Base-by-base conservation (phyloP, 2,329 filamentous ascomycete species). In the Colletotrichum abscissum region DNA sequence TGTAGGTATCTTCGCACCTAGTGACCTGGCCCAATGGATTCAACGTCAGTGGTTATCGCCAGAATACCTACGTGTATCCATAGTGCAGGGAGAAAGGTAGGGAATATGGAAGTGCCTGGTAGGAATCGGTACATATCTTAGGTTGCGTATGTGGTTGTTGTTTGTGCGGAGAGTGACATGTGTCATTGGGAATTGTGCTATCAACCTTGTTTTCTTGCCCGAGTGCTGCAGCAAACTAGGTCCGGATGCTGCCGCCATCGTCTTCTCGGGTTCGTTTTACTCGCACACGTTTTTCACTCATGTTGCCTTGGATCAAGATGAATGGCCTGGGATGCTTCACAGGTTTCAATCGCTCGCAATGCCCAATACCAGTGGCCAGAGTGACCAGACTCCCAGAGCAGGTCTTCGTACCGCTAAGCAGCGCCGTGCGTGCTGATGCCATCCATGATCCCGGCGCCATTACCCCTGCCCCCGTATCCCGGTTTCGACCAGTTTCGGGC, bases 401-500 rank as follows among this genome's bases (percentile, higher is more conserved):
- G 19, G 42, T 22, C 3, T 49, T 49, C 42, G 19, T 22, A 49
- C 42, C 16, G 42, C 42, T 49, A 49, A 49, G 19, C 4, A 49
- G 19, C 42, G 7, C 42, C 19, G 24, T 28, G 16, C 42, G 19
- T 30, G 33, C 35, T 56, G 65, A 67, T 73, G 55, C 67, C 56
- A 28, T 70, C 38, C 38, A 42, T 42, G 16, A 42, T 42, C 70
- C 52, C 4, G 60, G 70, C 35, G 33, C 62, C 56, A 28, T 26
- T 56, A 28, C 22, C 67, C 71, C 66, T 65, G 67, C 38, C 57
- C 52, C 54, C 54, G 42, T 42, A 70, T 73, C 67, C 67, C 28
- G 67, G 71, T 70, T 70, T 66, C 56, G 67, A 65, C 71, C 67
- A 66, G 60, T 73, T 73, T 71, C 56, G 67, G 67, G 67, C 67